Base-by-base conservation (phyloP, 768 basidiomycete genomes). In the Glaciozyma martinii region DNA sequence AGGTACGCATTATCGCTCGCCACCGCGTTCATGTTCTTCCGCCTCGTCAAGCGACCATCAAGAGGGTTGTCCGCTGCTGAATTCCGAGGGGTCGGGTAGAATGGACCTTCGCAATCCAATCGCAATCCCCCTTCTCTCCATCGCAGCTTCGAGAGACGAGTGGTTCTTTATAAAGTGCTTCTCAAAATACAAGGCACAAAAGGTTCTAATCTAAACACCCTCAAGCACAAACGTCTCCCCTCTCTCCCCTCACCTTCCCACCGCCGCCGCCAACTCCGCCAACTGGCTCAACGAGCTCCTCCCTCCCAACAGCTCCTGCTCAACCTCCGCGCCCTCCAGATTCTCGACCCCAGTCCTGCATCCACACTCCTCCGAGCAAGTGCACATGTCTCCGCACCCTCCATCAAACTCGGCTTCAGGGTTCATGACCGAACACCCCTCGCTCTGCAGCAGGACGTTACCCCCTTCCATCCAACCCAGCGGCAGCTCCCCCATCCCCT, bases 11-110 rank as follows among this genome's bases (percentile, higher is more conserved):
- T 52, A 25, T 52, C 50, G 12, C 15, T 52, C 50, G 50, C 50
- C 50, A 52, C 50, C 50, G 50, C 50, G 25, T 52, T 52, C 50
- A 52, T 52, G 50, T 52, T 52, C 50, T 52, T 52, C 50, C 50
- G 50, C 50, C 50, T 52, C 27, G 50, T 52, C 50, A 52, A 52
- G 50, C 25, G 30, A 19, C 50, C 50, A 29, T 16, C 50, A 13
- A 52, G 50, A 25, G 50, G 27, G 27, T 15, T 52, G 4, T 52
- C 50, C 27, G 50, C 30, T 18, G 30, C 27, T 18, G 50, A 52
- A 19, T 52, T 52, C 50, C 50, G 50, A 13, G 16, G 21, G 12
- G 50, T 52, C n/a, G 50, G 37, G 37, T 40, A 40, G 37, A 40
- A 13, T 40, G 37, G 37, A 40, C 37, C n/a, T n/a, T n/a, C n/a